Evolutionary conservation across 2,329 filamentous ascomycete genomes (phyloP).

Genomic region (Oidium heveae): DNA sequence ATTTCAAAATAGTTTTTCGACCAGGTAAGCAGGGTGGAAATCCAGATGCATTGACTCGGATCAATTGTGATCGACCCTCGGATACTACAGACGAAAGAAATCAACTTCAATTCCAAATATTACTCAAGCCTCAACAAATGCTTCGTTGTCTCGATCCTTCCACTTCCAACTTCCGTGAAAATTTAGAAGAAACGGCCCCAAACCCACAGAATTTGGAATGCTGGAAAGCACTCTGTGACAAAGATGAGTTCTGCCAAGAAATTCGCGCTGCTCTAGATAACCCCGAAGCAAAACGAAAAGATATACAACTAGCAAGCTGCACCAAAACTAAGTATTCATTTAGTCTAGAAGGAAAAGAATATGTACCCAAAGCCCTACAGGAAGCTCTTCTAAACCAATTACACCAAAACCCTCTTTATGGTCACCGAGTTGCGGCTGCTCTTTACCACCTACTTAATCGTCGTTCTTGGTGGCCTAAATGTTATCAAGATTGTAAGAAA

Average conservation of each 20-base stretch:
- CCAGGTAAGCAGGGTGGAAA: neutral
- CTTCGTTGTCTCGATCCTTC: no score
- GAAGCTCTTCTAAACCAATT: neutral
- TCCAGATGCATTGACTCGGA: neutral
- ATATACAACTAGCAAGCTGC: neutral
- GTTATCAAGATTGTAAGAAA: neutral
- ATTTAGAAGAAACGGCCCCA: neutral
- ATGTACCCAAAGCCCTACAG: neutral
- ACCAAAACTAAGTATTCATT: neutral
- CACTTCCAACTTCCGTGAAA: no score
- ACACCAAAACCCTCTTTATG: neutral
- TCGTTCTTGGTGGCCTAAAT: neutral
- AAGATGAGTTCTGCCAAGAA: neutral
- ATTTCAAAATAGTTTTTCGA: neutral
- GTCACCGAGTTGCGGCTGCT: neutral
- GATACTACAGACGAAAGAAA: neutral
- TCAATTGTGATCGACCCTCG: neutral
- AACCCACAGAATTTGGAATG: no score
- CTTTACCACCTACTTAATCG: neutral
- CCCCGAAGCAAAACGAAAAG: neutral
- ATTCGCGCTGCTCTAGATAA: neutral
- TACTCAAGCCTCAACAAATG: neutral
- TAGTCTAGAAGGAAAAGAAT: neutral
- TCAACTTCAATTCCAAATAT: neutral
- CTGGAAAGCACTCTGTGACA: neutral